Base-by-base conservation (phyloP, 352 stramenopile species). In the Albugo candida region DNA sequence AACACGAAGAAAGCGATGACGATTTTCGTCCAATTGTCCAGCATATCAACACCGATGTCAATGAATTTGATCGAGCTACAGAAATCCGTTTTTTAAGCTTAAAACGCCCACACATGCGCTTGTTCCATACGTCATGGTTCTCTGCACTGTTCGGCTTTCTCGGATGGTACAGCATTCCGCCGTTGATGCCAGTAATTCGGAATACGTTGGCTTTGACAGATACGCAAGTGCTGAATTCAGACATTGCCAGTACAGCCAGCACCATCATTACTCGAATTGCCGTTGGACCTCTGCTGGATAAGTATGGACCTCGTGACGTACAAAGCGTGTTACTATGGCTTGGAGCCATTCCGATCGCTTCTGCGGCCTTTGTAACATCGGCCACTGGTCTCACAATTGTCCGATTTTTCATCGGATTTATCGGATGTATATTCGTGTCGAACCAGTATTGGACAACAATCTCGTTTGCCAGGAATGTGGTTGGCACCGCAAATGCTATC, bases 401-500 rank as follows among this genome's bases (percentile, higher is more conserved):
- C 27, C 82, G 92, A 45, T 93, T 97, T 56, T 95, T 97, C 54
- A 95, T 97, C 56, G 93, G 92, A 27, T 61, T 97, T 54, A 78
- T 94, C 13, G 92, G 91, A 54, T 89, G 77, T 31, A 84, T 93
- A 41, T 97, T 97, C 59, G 89, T 97, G 12, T 84, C 83, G 45
- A 92, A 75, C 41, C 88, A 97, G 65, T 96, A 88, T 63, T 97
- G 92, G 92, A 95, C 86, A 0, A 89, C 74, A 44, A 69, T 86
- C 58, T 97, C 95, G 52, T 98, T 98, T 57, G 79, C 79, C 12
- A 89, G 83, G 49, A 85, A 96, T 57, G 75, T 97, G 41, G 89
- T 88, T 3, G 93, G 89, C 53, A 86, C 83, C 4, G 87, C 82
- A 45, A 97, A 97, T 52, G 92, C 86, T 36, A 79, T 96, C 35